These are phyloP conservation scores for Leptographium wingfieldii DNA, from an alignment of 2,329 filamentous ascomycete genomes.

Conservation along the genomic window DNA sequence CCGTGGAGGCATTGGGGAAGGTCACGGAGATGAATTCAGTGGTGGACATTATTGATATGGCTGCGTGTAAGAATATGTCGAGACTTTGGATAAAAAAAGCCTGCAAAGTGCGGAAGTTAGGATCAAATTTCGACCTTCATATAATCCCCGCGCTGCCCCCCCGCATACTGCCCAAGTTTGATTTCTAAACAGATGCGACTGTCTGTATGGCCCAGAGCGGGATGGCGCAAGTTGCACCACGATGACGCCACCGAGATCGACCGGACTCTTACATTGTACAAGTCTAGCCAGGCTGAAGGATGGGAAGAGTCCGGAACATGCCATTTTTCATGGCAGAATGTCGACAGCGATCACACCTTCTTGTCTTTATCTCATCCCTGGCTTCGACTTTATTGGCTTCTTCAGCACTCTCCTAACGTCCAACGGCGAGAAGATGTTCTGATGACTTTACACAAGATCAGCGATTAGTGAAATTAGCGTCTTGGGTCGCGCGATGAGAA, in stretches of 20 bases:
- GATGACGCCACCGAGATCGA: neutral
- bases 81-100: too few species aligned
- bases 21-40: conserved; percentile 46
- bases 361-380: too few species aligned
- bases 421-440: too few species aligned
- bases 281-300: too few species aligned
- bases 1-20: conserved; percentile 43
- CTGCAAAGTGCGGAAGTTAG: too few species aligned
- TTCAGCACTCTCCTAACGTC: too few species aligned
- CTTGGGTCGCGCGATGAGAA: too few species aligned
- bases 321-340: too few species aligned
- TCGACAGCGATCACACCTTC: too few species aligned
- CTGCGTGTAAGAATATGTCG: neutral
- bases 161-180: neutral
- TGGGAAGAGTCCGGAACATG: neutral
- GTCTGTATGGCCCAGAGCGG: neutral
- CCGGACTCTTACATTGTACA: neutral
- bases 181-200: neutral
- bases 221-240: neutral
- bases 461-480: too few species aligned
- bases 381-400: too few species aligned
- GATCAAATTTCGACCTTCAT: neutral
- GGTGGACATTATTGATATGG: conserved; percentile 22
- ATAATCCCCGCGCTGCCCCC: neutral
- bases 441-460: too few species aligned